Percentiles rank a stretch among this genome's conserved stretches.
phyloP scores from a whole-genome alignment of 2,329 filamentous ascomycete genomes.

The Pseudocercospora cruenta region DNA sequence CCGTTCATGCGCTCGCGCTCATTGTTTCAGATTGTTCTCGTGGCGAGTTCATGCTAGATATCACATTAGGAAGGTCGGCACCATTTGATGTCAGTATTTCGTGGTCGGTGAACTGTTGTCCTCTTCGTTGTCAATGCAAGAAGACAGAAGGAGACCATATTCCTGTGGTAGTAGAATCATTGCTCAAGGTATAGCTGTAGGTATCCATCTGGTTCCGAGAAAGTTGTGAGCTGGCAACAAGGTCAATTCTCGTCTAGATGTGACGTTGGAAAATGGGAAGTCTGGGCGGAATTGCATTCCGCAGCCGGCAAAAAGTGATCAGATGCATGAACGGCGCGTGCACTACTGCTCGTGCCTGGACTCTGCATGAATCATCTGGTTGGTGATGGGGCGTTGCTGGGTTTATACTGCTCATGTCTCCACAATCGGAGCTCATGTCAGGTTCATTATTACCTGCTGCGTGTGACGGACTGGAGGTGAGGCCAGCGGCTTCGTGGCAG shows the following conservation, averaged over 20 bases:
- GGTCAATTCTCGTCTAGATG: not conserved
- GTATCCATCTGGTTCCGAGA: not conserved
- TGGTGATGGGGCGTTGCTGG: not conserved
- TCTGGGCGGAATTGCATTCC: not conserved
- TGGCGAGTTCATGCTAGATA: not conserved
- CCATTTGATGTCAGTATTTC: not conserved
- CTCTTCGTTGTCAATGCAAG: not conserved
- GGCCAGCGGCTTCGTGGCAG: conserved; percentile 8
- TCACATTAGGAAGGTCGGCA: not conserved
- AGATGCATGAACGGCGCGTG: not conserved
- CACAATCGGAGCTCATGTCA: not conserved
- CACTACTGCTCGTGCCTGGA: conserved; percentile 4
- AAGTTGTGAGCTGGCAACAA: not conserved
- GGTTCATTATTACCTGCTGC: not conserved
- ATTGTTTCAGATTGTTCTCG: not conserved
- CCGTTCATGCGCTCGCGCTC: not conserved
- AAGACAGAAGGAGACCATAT: not conserved
- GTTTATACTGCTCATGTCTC: not conserved
- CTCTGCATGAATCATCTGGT: not conserved
- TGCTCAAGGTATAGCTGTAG: not conserved
- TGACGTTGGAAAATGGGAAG: not conserved
- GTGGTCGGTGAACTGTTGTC: not conserved
- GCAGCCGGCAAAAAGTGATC: not conserved
- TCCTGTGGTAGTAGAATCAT: not conserved
- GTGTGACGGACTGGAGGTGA: conserved; percentile 2